phyloP scores from a whole-genome alignment of 495 filamentous ascomycete genomes.

The Schizothecium vesticola region DNA sequence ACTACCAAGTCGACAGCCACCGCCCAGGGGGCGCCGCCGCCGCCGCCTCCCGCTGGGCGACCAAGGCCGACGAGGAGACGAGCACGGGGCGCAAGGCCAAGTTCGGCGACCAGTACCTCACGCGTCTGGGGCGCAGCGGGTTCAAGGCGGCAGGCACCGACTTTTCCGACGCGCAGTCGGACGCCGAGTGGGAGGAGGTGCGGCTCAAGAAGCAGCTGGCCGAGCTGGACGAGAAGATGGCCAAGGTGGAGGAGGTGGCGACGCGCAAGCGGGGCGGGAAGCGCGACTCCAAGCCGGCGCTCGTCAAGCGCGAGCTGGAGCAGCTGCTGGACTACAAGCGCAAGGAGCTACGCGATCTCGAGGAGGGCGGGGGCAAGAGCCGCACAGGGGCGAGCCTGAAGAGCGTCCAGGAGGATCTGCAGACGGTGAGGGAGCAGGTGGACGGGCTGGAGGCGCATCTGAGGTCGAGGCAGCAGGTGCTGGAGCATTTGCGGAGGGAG shows the following conservation, averaged over 20 bases:
- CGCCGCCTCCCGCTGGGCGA: conserved; percentile 54
- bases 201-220: conserved; percentile 83
- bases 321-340: conserved; percentile 80
- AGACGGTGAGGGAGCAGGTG: conserved; percentile 70
- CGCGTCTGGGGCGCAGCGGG: conserved; percentile 71
- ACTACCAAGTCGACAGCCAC: conserved; percentile 82
- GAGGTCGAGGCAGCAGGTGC: conserved; percentile 49
- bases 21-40: conserved; percentile 24
- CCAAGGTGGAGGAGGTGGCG: conserved; percentile 61
- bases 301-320: conserved; percentile 91
- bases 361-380: conserved; percentile 70
- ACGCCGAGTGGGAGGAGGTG: conserved; percentile 92
- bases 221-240: conserved; percentile 80
- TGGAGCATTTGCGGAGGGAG: conserved; percentile 53
- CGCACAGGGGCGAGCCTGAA: conserved; percentile 56
- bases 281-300: conserved; percentile 65
- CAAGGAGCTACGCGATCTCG: conserved; percentile 57
- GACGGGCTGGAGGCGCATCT: conserved; percentile 63
- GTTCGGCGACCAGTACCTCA: conserved; percentile 95
- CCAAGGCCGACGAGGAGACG: conserved; percentile 66
- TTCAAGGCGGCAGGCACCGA: conserved; percentile 79
- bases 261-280: conserved; percentile 36
- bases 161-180: conserved; percentile 61
- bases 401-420: conserved; percentile 61
- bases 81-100: conserved; percentile 82